Conservation (phyloP, 306 rosid species). For the Delonix regia region DNA sequence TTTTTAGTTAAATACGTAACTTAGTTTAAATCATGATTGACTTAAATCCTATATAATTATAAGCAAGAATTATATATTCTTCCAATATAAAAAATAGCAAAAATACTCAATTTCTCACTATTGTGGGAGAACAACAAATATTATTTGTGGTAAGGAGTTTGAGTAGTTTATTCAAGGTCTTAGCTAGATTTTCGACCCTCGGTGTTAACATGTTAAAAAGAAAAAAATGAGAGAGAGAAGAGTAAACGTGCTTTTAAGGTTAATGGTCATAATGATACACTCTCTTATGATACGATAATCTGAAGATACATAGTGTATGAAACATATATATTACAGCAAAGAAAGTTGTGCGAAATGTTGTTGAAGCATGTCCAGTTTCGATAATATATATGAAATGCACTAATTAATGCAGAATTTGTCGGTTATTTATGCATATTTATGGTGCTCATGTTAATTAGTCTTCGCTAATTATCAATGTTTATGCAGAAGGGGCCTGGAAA, state of each 20-base stretch:
- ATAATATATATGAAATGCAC: not conserved
- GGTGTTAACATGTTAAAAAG: not conserved
- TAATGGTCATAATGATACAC: not conserved
- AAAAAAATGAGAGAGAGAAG: no score
- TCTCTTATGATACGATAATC: not conserved
- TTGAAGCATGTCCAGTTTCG: not conserved
- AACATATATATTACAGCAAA: not conserved
- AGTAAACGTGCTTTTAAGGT: not conserved
- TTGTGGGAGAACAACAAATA: not conserved
- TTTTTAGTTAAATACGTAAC: not conserved
- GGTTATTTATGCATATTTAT: no score
- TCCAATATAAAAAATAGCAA: not conserved
- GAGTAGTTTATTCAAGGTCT: not conserved
- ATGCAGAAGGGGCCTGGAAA: no score
- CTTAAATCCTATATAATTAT: not conserved
- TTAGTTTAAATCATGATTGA: not conserved
- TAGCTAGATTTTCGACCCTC: not conserved
- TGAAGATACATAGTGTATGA: slow-evolving; percentile 1
- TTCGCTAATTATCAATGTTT: not conserved
- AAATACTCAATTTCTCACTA: no score
- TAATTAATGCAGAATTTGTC: not conserved
- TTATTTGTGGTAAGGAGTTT: not conserved
- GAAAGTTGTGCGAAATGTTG: not conserved
- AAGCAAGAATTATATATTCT: not conserved
- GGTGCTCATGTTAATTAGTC: no score